Evolutionary conservation across 2,329 filamentous ascomycete species (phyloP), one percentile per base, ranked within the genome.

Genomic region (Epichloe brachyelytri): DNA sequence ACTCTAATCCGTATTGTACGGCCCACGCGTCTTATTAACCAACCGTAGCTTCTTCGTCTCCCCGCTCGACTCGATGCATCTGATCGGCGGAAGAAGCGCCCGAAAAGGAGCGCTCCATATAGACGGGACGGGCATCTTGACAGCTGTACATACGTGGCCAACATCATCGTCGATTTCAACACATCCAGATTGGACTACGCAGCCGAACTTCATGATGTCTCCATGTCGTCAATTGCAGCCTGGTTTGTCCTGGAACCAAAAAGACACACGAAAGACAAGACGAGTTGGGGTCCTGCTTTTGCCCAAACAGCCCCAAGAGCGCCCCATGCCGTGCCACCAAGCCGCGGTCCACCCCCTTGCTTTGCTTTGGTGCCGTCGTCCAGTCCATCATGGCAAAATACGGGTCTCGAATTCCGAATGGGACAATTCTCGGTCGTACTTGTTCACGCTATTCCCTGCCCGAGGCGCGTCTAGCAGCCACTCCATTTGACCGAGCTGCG

Each of bases 401-500:
- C 52, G 52, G 56, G 46, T 36, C 55, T 47, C 50, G 43, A 46
- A 48, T 39, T 53, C 54, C 57, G 53, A 57, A 64, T 62, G 61
- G 63, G 60, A 54, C 56, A 57, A 62, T 62, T 59, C 62, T 65
- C 63, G 63, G 63, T 62, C 58, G 58, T 65, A 65, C 60, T 65
- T 58, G 52, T 55, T 52, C 52, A 10, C 62, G 59, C 62, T 61
- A 62, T 56, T 52, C 54, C 56, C 55, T 50, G 53, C 22, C 45
- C 33, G 30, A 37, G 47, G 46, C 52, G 41, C 40, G n/a, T 40
- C 40, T 41, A 36, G 43, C 47, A n/a, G 36, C 37, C 43, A 46
- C 52, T 43, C n/a, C 53, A 53, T 56, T 56, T 57, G 55, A 55
- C 56, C 55, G 55, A 58, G 55, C 54, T 49, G 43, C 45, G 49